phyloP scores from a whole-genome alignment of 208 protist species.

The Trichomonas gallinae region DNA sequence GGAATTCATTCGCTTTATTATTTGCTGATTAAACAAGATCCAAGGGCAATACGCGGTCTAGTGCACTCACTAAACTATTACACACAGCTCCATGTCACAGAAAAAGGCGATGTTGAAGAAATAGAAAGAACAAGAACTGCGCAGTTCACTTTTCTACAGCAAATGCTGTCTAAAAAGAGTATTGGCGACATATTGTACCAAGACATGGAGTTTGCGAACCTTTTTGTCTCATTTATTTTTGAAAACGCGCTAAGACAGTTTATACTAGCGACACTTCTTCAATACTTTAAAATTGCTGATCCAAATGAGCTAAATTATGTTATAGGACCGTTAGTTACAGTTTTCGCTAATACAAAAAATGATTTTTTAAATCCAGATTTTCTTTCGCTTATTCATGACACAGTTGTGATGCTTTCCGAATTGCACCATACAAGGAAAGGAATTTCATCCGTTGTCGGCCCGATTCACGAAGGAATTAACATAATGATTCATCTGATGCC shows the following conservation, averaged over 20 bases:
- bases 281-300: not conserved
- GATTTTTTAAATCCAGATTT: not conserved
- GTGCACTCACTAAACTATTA: not conserved
- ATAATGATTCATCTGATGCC: not conserved
- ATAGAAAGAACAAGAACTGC: not conserved
- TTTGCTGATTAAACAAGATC: not conserved
- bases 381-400: not conserved
- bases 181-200: not conserved
- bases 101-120: not conserved
- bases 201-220: not conserved
- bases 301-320: not conserved
- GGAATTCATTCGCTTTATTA: not conserved
- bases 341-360: not conserved
- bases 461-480: not conserved
- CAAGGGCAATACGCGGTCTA: not conserved
- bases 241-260: not conserved
- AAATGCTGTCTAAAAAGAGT: not conserved
- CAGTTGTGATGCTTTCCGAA: not conserved
- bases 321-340: not conserved
- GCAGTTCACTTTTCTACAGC: not conserved
- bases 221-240: not conserved
- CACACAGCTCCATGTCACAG: not conserved
- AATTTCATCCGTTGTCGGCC: not conserved
- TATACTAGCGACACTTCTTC: not conserved
- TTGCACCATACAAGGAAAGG: not conserved